Percentiles rank a stretch among this genome's conserved stretches.
phyloP scores from a whole-genome alignment of 2,329 filamentous ascomycete genomes.

The Curvularia sp. region DNA sequence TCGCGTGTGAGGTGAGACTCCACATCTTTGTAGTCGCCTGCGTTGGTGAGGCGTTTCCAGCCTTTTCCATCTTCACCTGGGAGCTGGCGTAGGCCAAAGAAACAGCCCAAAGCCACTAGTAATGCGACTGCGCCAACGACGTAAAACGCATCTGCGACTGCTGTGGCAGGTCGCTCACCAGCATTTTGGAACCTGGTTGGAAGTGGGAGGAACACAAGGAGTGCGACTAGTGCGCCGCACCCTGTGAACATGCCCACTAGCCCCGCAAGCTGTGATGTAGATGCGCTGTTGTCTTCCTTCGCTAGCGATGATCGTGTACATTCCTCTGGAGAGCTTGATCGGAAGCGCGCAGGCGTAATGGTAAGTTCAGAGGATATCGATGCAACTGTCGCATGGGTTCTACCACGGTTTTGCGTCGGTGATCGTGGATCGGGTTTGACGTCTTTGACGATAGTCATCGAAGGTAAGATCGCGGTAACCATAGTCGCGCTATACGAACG shows the following conservation, averaged over 20 bases:
- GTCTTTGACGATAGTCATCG: constrained; percentile 59
- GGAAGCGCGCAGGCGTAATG: constrained; percentile 69
- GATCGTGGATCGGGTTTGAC: constrained; percentile 36
- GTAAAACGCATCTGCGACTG: constrained; percentile 86
- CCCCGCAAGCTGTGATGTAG: constrained; percentile 75
- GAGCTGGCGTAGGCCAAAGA: constrained; percentile 73
- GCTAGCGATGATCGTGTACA: constrained; percentile 17
- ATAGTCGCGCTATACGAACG: constrained; percentile 70
- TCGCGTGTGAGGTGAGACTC: constrained; percentile 53
- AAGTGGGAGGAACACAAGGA: constrained; percentile 83
- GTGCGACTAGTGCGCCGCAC: constrained; percentile 84
- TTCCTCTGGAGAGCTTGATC: constrained; percentile 40
- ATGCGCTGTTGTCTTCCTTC: constrained; percentile 43
- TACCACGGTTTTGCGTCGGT: constrained; percentile 43
- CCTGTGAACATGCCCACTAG: constrained; percentile 93
- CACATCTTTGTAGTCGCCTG: constrained; percentile 31
- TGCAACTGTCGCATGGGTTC: constrained; percentile 66
- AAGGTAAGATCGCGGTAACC: constrained; percentile 93
- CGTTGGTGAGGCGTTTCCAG: constrained; percentile 58
- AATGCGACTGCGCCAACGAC: constrained; percentile 78
- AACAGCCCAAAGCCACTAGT: constrained; percentile 75
- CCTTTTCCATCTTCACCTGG: constrained; percentile 81
- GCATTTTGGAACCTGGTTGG: constrained; percentile 79
- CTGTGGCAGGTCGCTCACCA: constrained; percentile 74
- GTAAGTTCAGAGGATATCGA: constrained; percentile 78